Base-by-base conservation (phyloP, 2,329 filamentous ascomycete genomes). In the Colletotrichum camelliae region DNA sequence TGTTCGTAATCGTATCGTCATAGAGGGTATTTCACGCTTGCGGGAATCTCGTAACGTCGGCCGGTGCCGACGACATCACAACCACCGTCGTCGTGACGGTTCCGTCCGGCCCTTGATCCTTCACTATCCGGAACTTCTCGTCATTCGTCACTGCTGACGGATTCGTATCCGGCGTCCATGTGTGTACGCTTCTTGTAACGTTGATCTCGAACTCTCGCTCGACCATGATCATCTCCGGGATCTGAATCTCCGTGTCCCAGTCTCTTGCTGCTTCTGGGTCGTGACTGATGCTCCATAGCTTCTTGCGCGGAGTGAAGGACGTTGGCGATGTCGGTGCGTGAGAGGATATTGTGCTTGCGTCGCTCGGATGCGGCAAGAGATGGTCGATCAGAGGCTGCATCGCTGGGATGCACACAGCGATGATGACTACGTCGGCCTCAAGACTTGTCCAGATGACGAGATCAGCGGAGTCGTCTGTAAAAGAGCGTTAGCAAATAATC, bases 381-480 rank as follows among this genome's bases (percentile, higher is more conserved):
- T 68, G 57, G 52, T 75, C 70, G 8, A 65, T 37, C 5, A 84
- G 78, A 2, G 83, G 83, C 33, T 83, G 81, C 2, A 84, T 79
- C 9, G 83, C 78, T 5, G 83, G 83, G 16, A 84, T 82, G 29
- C 80, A 84, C 18, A 80, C 81, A 7, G 83, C 83, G 57, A 84
- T 83, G 35, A 84, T 82, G 35, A 84, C 82, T 31, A 80, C 81
- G 39, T 79, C 81, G n/a, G 81, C 81, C 69, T 84, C 83, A 64
- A 83, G 77, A 4, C 83, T 75, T 2, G 73, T 75, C 73, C 73
- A 75, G 5, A 75, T 75, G 1, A 68, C 57, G 12, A 75, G 58
- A 48, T 73, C 73, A 6, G 70, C 73, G 4, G 73, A 55, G 7
- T 75, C 68, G 5, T 75, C 72, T 75, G 9, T 6, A 15, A 5